Conservation (phyloP, 768 basidiomycete genomes). For the Leucocoprinus sp. region DNA sequence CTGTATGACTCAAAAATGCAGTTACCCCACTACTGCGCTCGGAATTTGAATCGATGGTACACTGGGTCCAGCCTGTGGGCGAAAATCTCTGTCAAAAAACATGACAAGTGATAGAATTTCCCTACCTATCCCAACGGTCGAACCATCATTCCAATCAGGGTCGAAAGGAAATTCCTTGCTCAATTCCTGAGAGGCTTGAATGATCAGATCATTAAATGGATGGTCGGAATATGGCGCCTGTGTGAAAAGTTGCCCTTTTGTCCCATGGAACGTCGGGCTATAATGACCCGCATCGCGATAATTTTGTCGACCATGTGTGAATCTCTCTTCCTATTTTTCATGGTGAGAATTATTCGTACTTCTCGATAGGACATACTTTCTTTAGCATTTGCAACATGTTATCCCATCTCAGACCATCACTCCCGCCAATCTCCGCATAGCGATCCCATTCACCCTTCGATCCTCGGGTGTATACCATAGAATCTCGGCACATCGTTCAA, state of each 20-base stretch:
- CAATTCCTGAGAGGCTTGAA: background rate
- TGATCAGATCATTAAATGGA: slow-evolving; percentile 4
- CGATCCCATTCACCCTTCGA: slow-evolving; percentile 25
- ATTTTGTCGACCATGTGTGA: background rate
- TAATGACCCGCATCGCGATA: slow-evolving; percentile 10
- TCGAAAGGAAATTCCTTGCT: slow-evolving; percentile 6
- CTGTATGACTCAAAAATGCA: slow-evolving; percentile 7
- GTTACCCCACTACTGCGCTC: slow-evolving; percentile 14
- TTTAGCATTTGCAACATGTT: slow-evolving; percentile 20
- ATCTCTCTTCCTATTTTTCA: background rate
- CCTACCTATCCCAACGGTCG: slow-evolving; percentile 6
- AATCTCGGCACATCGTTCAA: background rate
- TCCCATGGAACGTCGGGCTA: slow-evolving; percentile 10
- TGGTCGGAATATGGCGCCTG: slow-evolving; percentile 16
- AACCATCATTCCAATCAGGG: slow-evolving; percentile 6
- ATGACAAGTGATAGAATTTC: background rate
- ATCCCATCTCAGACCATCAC: slow-evolving; percentile 26
- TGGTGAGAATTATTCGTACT: background rate
- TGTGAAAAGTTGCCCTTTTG: slow-evolving; percentile 2
- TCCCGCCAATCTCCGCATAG: slow-evolving; percentile 22
- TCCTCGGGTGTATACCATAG: slow-evolving; percentile 8
- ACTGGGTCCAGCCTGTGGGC: slow-evolving; percentile 6
- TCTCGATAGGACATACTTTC: slow-evolving; percentile 17
- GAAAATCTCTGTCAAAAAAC: background rate
- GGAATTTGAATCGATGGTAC: slow-evolving; percentile 8